Base-by-base conservation (phyloP, 1,139 yeast genomes). In the Zygosaccharomyces sapae region DNA sequence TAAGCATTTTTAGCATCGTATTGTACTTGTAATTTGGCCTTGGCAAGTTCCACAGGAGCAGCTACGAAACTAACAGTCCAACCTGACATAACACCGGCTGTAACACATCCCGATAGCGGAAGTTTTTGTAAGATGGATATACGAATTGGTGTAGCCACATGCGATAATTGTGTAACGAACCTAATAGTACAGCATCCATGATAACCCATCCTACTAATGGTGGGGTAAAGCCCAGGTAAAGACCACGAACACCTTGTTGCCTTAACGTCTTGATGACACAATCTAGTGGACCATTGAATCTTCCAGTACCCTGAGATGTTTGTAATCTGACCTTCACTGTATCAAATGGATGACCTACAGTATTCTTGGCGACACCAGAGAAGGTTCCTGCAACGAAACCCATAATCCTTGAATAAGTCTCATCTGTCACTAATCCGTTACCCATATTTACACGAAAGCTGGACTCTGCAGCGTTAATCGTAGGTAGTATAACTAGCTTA, bases 291-390 rank as follows among this genome's bases (percentile, higher is more conserved):
- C 95, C 96, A 46, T 72, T 80, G 70, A 87, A 88, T 45, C 81
- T 70, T 1, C 52, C 52, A 13, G 57, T 50, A 0, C 87, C 87
- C 19, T 81, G 78, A 1, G 94, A 85, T 0, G 96, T 88, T 62
- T 89, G 97, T 39, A 89, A 71, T 44, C 97, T 72, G 20, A 88
- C 96, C 62, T 89, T 89, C 55, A 89, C 80, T 1, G 96, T 86
- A 63, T 89, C 97, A 58, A 89, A 88, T 5, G 97, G 96, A 65
- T 89, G 96, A 1, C 97, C 96, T 12, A 89, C 96, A 0, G 84
- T 80, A 58, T 88, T 85, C 65, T 89, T 89, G 59, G 86, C 85
- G 31, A 86, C 78, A 16, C 96, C 96, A 0, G 92, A 83, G 61
- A 85, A 85, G 61, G 86, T 80, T 5, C 96, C 96, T 2, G 96